Conservation (phyloP, 129 eudicot species). For the Deinandra increscens region DNA sequence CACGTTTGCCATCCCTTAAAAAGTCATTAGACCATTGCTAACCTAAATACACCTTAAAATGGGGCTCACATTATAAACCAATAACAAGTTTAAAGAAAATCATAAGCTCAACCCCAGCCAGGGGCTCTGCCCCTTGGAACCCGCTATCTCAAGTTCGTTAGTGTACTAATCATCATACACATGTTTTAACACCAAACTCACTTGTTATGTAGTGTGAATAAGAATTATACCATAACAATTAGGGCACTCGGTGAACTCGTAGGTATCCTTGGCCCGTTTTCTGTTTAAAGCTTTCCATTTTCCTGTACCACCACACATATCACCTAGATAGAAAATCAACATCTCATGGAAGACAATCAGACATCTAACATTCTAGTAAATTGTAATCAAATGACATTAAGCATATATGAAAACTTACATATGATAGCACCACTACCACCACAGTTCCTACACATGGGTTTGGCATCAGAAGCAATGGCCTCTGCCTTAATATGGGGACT, state of each 20-base stretch:
- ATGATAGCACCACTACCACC: constrained; percentile 89
- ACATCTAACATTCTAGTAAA: neutral
- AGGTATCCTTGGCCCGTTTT: constrained; percentile 94
- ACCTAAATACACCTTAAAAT: too few species aligned
- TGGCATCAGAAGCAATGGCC: constrained; percentile 52
- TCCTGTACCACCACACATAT: constrained; percentile 99
- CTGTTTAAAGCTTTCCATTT: constrained; percentile 98
- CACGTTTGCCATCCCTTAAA: too few species aligned
- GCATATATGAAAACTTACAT: constrained; percentile 50
- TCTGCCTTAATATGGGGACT: constrained; percentile 30
- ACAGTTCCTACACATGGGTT: constrained; percentile 80
- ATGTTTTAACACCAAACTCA: too few species aligned
- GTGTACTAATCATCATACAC: too few species aligned
- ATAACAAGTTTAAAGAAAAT: too few species aligned
- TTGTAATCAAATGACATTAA: neutral
- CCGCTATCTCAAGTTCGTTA: too few species aligned
- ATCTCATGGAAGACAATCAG: constrained; percentile 26
- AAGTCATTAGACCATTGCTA: too few species aligned
- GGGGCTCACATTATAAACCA: too few species aligned
- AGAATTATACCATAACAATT: constrained; percentile 76
- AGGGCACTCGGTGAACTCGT: constrained; percentile 95
- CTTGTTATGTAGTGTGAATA: neutral
- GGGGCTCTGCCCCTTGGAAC: too few species aligned
- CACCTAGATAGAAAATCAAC: constrained; percentile 72
- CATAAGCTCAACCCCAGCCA: too few species aligned